Evolutionary conservation across 2,329 filamentous ascomycete genomes (phyloP), one percentile per base, ranked within the genome.

Genomic region (Trichoderma guizhouense): DNA sequence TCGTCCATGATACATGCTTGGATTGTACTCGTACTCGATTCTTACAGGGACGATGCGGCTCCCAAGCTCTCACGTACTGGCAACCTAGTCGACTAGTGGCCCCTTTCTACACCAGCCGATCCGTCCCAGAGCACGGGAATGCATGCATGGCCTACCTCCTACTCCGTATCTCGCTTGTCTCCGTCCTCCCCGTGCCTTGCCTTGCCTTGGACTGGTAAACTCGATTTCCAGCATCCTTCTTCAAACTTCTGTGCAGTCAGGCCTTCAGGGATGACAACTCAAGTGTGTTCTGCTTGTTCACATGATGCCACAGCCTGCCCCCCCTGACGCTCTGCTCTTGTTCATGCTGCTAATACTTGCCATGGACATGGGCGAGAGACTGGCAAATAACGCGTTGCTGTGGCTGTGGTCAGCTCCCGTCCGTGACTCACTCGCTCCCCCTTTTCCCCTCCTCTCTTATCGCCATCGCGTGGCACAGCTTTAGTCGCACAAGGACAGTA

Each of bases 381-480:
- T 69, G 66, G 57, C 39, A 69, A 62, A 70, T 70, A 30, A 57
- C 60, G 58, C 57, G 68, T 64, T 63, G 47, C 58, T 64, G 68
- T 70, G 68, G 60, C 68, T 70, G 58, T 70, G 58, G 60, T 64
- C 68, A 70, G 58, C 69, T 65, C 61, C 47, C 60, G 43, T 65
- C 51, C 62, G 61, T 71, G 69, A 71, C 69, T 71, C 69, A 71
- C 62, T 18, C 28, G 24, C 47, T 57, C 47, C 58, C 67, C 43
- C 68, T 26, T 34, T 15, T 24, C 36, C 36, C 32, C 60, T 47
- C 30, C 61, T 64, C 51, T 71, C 69, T 57, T 67, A 67, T 65
- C 61, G 61, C 61, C 69, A 66, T 66, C 68, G 43, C 61, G 68
- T 71, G 68, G 68, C 61, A 71, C 61, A 65, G 61, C n/a, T n/a